A percentile compares a stretch with the other conserved stretches of the same genome.
phyloP scores from a whole-genome alignment of 306 rosid genomes.

The Lagenaria siceraria region DNA sequence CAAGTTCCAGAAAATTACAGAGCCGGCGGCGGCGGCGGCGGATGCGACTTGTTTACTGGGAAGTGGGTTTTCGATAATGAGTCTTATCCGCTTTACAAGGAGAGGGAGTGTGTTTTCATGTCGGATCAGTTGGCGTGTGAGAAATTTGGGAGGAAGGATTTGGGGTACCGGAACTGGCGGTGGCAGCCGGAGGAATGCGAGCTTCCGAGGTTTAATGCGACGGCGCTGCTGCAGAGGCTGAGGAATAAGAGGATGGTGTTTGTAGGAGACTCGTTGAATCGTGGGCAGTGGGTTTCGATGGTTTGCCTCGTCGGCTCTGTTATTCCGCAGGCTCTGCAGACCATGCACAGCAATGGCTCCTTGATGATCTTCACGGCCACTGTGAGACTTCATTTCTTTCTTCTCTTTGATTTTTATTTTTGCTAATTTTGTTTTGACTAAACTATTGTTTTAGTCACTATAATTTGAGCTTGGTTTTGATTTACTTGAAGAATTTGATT shows the following conservation, averaged over 20 bases:
- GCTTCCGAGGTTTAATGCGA: constrained; percentile 82
- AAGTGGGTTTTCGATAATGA: constrained; percentile 67
- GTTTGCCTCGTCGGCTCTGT: constrained; percentile 56
- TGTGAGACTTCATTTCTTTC: constrained; percentile 31
- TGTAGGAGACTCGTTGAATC: constrained; percentile 83
- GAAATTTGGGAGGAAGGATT: constrained; percentile 66
- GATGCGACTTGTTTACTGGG: constrained; percentile 55
- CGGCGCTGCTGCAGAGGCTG: constrained; percentile 54
- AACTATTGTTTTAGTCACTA: too few relatives aligned
- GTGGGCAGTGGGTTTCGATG: constrained; percentile 96
- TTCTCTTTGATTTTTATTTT: too few relatives aligned
- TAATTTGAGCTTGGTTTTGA: too few relatives aligned
- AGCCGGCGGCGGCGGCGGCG: not conserved
- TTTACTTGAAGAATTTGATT: too few relatives aligned
- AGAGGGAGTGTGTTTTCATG: constrained; percentile 49
- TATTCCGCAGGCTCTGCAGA: constrained; percentile 27
- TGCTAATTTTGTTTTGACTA: not conserved
- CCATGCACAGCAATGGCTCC: constrained; percentile 64
- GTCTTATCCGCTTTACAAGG: constrained; percentile 62
- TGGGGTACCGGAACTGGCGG: constrained; percentile 56
- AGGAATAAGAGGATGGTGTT: constrained; percentile 78
- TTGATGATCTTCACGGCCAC: constrained; percentile 49
- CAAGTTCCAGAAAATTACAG: constrained; percentile 5
- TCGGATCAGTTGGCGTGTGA: constrained; percentile 88
- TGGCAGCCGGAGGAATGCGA: constrained; percentile 76